These are phyloP conservation scores for Naganishia randhawae DNA, from an alignment of 768 basidiomycete genomes.

Conservation along the genomic window DNA sequence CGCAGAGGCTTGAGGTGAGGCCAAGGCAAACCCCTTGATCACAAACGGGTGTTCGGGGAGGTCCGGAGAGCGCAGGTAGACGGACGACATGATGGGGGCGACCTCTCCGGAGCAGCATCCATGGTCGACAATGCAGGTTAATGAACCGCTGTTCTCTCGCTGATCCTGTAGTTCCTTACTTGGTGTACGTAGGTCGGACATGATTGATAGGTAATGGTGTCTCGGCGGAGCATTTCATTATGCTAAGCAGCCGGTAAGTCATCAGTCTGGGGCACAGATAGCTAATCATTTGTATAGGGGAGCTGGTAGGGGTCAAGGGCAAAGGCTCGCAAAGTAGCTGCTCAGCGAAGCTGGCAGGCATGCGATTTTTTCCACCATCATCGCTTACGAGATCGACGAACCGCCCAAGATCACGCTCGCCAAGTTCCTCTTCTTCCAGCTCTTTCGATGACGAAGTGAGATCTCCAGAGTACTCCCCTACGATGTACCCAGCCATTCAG, in stretches of 20 bases:
- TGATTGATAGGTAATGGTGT: conserved; percentile 1
- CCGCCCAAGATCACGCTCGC: conserved; percentile 1
- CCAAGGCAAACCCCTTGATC: conserved; percentile 58
- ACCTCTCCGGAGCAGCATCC: conserved; percentile 8
- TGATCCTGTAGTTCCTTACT: background rate
- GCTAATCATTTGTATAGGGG: no score
- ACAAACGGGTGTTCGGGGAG: conserved; percentile 65
- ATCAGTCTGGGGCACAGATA: background rate
- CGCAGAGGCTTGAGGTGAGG: conserved; percentile 37
- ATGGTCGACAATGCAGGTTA: background rate
- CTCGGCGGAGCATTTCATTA: background rate
- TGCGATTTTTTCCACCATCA: background rate
- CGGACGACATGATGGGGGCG: conserved; percentile 10
- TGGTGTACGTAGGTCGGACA: background rate
- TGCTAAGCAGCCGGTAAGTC: background rate
- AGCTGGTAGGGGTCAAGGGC: background rate
- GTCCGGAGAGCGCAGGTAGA: conserved; percentile 55
- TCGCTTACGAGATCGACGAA: background rate
- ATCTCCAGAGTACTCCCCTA: background rate
- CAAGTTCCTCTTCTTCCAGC: conserved; percentile 11
- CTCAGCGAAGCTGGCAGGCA: no score
- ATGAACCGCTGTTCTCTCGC: conserved; percentile 4
- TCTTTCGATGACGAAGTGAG: background rate
- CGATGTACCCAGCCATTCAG: background rate
- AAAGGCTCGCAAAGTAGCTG: no score